These are phyloP conservation scores for Nissolia schottii DNA, from an alignment of 306 rosid genomes.

Conservation along the genomic window DNA sequence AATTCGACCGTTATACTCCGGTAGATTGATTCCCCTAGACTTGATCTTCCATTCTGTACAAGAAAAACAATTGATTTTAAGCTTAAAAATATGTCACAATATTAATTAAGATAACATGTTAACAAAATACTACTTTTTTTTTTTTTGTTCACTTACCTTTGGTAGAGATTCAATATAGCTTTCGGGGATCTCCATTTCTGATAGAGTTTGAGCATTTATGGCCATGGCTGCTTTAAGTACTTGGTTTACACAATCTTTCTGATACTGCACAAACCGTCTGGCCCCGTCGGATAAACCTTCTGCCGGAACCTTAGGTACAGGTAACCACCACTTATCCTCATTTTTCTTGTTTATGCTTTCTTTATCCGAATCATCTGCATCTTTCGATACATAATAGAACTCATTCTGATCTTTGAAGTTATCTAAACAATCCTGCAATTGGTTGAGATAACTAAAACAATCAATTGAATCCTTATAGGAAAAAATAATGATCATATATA, in stretches of 20 bases:
- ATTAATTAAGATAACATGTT: neutral
- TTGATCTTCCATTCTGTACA: constrained; percentile 88
- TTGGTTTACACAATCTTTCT: constrained; percentile 96
- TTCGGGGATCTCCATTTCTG: constrained; percentile 96
- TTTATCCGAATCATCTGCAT: constrained; percentile 52
- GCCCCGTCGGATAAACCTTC: constrained; percentile 75
- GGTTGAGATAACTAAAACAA: constrained; percentile 1
- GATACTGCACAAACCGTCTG: constrained; percentile 85
- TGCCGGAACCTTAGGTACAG: constrained; percentile 73
- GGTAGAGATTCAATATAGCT: constrained; percentile 88
- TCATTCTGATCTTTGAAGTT: constrained; percentile 69
- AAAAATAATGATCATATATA: neutral
- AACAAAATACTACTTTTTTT: neutral
- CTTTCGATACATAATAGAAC: constrained; percentile 72
- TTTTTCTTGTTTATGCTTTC: constrained; percentile 48
- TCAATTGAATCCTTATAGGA: neutral
- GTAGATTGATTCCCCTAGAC: constrained; percentile 83
- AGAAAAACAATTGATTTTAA: neutral
- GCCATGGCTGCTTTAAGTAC: constrained; percentile 99
- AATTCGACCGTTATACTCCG: constrained; percentile 74
- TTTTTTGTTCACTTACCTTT: constrained; percentile 49
- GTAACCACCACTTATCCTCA: constrained; percentile 97
- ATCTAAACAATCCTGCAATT: constrained; percentile 76
- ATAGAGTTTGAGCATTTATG: constrained; percentile 87
- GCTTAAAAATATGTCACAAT: neutral